Evolutionary conservation across 2,329 filamentous ascomycete genomes (phyloP).

Genomic region (Alternaria rosae): DNA sequence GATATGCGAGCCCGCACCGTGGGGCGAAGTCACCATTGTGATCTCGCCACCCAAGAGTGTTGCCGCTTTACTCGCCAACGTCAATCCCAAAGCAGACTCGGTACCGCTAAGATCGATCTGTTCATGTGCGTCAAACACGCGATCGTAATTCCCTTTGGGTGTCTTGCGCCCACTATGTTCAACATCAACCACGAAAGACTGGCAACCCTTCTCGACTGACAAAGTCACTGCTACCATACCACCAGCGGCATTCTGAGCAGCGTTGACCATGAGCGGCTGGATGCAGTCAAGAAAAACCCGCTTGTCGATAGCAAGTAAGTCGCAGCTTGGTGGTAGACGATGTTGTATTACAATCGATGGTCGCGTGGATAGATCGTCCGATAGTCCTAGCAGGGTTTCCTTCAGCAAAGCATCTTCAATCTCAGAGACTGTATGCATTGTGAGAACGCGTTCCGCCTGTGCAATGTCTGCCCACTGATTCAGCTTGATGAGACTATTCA

Average conservation of each 20-base stretch:
- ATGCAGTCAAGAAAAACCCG: constrained; percentile 54
- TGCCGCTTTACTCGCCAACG: constrained; percentile 54
- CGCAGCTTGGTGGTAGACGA: constrained; percentile 34
- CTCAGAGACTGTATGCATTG: constrained; percentile 39
- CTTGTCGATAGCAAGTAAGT: constrained; percentile 49
- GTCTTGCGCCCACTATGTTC: constrained; percentile 56
- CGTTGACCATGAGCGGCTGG: constrained; percentile 53
- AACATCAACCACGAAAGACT: constrained; percentile 50
- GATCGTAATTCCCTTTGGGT: constrained; percentile 40
- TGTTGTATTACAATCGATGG: constrained; percentile 48
- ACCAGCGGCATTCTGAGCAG: constrained; percentile 51
- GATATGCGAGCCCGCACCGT: constrained; percentile 53
- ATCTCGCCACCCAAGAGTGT: constrained; percentile 51
- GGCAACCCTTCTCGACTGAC: constrained; percentile 38
- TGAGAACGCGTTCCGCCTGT: constrained; percentile 25
- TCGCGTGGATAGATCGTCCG: constrained; percentile 35
- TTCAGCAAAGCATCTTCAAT: constrained; percentile 45
- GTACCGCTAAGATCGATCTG: constrained; percentile 50
- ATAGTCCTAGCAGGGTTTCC: constrained; percentile 38
- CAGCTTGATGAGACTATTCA: constrained; percentile 56
- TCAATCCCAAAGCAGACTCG: constrained; percentile 55
- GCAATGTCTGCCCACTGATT: constrained; percentile 51
- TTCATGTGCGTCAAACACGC: constrained; percentile 56
- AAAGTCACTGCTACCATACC: constrained; percentile 50
- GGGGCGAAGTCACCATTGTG: constrained; percentile 47